Evolutionary conservation across 2,329 filamentous ascomycete species (phyloP).

Genomic region (Coniochaeta sp.): DNA sequence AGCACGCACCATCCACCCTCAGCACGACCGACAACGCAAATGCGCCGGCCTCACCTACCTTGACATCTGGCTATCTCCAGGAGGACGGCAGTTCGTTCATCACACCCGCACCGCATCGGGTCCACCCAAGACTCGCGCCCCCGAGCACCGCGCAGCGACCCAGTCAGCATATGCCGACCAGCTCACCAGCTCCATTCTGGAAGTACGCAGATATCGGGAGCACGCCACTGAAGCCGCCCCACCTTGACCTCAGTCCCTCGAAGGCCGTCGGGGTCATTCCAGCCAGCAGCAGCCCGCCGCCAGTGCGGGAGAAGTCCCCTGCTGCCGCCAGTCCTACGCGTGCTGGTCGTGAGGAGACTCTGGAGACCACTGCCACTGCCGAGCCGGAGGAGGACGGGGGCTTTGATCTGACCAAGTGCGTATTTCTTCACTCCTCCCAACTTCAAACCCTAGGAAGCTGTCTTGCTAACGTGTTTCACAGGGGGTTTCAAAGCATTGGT

Average conservation of each 20-base stretch:
- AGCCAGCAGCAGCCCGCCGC: slow-evolving; percentile 53
- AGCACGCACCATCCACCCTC: slow-evolving; percentile 35
- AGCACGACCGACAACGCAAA: slow-evolving; percentile 40
- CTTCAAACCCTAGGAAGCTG: too few species aligned
- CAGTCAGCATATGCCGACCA: slow-evolving; percentile 79
- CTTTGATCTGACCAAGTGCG: slow-evolving; percentile 53
- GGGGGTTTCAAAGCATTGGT: slow-evolving; percentile 59
- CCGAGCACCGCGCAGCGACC: slow-evolving; percentile 75
- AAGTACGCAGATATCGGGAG: slow-evolving; percentile 72
- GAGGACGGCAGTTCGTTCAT: slow-evolving; percentile 56
- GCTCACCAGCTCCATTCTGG: slow-evolving; percentile 82
- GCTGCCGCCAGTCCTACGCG: slow-evolving; percentile 40
- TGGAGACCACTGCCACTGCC: slow-evolving; percentile 16
- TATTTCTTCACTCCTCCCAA: too few species aligned
- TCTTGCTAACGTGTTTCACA: slow-evolving; percentile 24
- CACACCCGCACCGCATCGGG: slow-evolving; percentile 65
- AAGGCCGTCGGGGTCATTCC: slow-evolving; percentile 35
- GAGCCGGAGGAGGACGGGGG: slow-evolving; percentile 41
- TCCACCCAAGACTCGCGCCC: slow-evolving; percentile 68
- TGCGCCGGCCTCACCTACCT: slow-evolving; percentile 49
- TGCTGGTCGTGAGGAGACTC: slow-evolving; percentile 11
- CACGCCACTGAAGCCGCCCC: slow-evolving; percentile 52
- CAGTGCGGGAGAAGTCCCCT: slow-evolving; percentile 40
- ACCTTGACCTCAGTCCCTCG: slow-evolving; percentile 52
- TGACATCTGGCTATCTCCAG: slow-evolving; percentile 55